Base-by-base conservation (phyloP, 441 rosid species). In the Eruca vesicaria region DNA sequence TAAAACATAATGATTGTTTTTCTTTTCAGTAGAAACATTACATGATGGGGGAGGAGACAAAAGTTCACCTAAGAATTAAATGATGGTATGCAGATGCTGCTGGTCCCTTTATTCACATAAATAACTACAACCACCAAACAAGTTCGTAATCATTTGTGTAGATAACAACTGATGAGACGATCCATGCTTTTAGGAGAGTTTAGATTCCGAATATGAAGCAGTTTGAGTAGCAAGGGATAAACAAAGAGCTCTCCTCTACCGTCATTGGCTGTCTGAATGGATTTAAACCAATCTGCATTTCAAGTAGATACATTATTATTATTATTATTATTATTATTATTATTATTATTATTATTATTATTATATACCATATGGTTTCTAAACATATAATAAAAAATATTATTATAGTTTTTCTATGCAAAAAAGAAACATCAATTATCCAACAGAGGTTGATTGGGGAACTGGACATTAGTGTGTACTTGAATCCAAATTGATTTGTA, bases 251-350 rank as follows among this genome's bases (percentile, higher is more conserved):
- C 31, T 87, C 94, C 80, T 91, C 97, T 35, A 91, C 96, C 45
- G 43, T 87, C 87, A 95, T 67, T 31, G 99, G 99, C 87, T 95
- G 96, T 86, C 98, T 89, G 69, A 95, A 95, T 35, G 99, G 98
- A 80, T 93, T 95, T 70, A 93, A 78, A 50, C 82, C 86, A 72
- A 93, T 84, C 99, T 95, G 81, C 87, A 76, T 18, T 65, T 28
- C 83, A 38, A 28, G 62, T n/a, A n/a, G 16, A 68, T 71, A 31
- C 53, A 41, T 63, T n/a, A 48, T 7, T 48, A 7, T 48, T 45
- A 35, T 35, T 9, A 10, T 11, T 38, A 11, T 38, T 45, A 35
- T 35, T 9, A 10, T 11, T 38, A 11, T 38, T 45, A 35, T 35
- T 9, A 10, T 11, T 38, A 11, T 38, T n/a, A 41, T 63, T n/a